A percentile compares a stretch with the other conserved stretches of the same genome.
Evolutionary conservation across 1,139 yeast genomes (phyloP).

Genomic region (Suhomyces panamericanus): DNA sequence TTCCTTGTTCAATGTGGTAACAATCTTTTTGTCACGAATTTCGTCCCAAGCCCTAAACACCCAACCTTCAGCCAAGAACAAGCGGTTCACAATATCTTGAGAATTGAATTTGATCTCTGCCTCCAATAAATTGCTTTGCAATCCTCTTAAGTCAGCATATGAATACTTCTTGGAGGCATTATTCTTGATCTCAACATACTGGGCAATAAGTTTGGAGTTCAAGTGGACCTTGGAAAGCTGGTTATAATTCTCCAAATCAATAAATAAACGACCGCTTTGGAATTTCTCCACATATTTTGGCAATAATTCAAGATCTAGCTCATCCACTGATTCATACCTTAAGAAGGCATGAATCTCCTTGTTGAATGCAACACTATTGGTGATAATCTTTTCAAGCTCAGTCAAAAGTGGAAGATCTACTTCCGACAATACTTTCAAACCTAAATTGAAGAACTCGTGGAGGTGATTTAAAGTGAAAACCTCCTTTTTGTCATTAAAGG

Average conservation of each 20-base stretch:
- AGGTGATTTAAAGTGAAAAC: constrained; percentile 41
- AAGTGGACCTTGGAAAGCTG: constrained; percentile 30
- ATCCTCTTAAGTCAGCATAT: constrained; percentile 28
- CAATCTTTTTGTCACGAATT: constrained; percentile 33
- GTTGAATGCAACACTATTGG: constrained; percentile 32
- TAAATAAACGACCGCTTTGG: constrained; percentile 29
- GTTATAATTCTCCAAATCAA: constrained; percentile 28
- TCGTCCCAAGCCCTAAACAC: constrained; percentile 26
- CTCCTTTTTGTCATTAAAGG: constrained; percentile 38
- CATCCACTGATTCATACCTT: constrained; percentile 25
- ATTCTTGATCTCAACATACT: constrained; percentile 19
- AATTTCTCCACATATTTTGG: constrained; percentile 27
- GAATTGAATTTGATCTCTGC: constrained; percentile 29
- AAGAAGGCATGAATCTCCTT: constrained; percentile 29
- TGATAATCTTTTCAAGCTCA: constrained; percentile 26
- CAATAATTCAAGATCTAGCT: constrained; percentile 25
- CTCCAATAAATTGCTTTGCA: constrained; percentile 25
- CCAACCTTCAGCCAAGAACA: constrained; percentile 46
- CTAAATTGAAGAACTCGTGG: constrained; percentile 39
- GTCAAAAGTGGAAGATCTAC: constrained; percentile 24
- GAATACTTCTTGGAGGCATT: constrained; percentile 9
- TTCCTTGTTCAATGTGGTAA: constrained; percentile 26
- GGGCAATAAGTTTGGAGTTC: constrained; percentile 24
- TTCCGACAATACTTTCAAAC: constrained; percentile 35
- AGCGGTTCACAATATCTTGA: constrained; percentile 21